Percentiles rank a stretch among this genome's conserved stretches.
Evolutionary conservation across 805 yeast species (phyloP).

Genomic region (Wickerhamiella kurtzmanii): DNA sequence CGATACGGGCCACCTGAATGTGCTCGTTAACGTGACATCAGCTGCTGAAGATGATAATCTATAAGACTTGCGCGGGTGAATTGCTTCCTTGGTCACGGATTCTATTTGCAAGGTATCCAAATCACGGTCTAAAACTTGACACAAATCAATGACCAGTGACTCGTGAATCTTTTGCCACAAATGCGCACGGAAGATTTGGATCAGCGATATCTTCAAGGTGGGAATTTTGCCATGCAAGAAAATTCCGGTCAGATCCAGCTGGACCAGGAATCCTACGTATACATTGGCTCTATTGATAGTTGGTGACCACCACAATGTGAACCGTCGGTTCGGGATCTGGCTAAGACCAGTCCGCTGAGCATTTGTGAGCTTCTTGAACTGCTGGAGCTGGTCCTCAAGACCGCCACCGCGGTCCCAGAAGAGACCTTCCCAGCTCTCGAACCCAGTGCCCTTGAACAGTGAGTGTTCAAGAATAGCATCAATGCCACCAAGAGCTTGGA

Average conservation of each 20-base stretch:
- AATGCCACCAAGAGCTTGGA: constrained; percentile 94
- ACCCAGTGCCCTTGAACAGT: constrained; percentile 90
- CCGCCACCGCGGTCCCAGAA: constrained; percentile 99
- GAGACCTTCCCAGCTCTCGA: constrained; percentile 95
- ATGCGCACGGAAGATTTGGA: constrained; percentile 95
- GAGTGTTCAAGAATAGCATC: constrained; percentile 94
- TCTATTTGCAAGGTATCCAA: constrained; percentile 72
- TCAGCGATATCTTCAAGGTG: constrained; percentile 83
- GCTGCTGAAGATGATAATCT: constrained; percentile 95
- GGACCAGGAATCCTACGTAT: constrained; percentile 93
- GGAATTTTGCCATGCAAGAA: constrained; percentile 97
- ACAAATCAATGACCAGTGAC: constrained; percentile 80
- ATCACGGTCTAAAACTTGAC: constrained; percentile 84
- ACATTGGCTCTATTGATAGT: constrained; percentile 96
- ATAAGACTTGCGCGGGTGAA: constrained; percentile 94
- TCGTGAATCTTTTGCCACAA: constrained; percentile 99
- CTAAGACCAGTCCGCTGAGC: constrained; percentile 96
- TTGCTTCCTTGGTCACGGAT: constrained; percentile 75
- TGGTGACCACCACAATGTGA: constrained; percentile 99
- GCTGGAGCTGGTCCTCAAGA: constrained; percentile 85
- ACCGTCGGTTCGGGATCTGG: constrained; percentile 94
- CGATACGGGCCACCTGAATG: constrained; percentile 64
- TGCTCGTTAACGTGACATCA: constrained; percentile 64
- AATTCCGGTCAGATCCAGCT: constrained; percentile 89
- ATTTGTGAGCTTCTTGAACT: constrained; percentile 79